Evolutionary conservation across 352 stramenopile species (phyloP).

Genomic region (Lagenidium sp.): DNA sequence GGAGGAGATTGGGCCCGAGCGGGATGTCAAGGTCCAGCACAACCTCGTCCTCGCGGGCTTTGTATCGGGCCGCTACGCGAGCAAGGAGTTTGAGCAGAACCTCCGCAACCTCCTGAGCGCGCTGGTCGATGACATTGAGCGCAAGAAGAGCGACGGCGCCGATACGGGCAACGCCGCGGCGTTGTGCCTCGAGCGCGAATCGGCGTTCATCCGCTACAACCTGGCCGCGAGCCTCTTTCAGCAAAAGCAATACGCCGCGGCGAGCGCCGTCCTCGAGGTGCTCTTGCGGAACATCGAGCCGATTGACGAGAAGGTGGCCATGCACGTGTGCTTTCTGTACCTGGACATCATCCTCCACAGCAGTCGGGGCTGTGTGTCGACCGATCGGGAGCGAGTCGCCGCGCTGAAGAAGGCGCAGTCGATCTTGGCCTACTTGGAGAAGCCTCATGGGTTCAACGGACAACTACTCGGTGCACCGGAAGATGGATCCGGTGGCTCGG

Average conservation of each 20-base stretch:
- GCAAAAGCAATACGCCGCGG: conserved; percentile 86
- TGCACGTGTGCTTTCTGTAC: conserved; percentile 92
- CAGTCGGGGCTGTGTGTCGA: conserved; percentile 72
- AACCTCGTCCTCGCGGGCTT: conserved; percentile 74
- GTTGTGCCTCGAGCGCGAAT: conserved; percentile 76
- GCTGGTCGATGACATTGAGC: conserved; percentile 22
- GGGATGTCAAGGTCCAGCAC: conserved; percentile 80
- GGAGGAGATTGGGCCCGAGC: conserved; percentile 64
- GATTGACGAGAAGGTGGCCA: conserved; percentile 87
- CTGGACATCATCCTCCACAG: conserved; percentile 89
- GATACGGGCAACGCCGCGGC: conserved; percentile 4
- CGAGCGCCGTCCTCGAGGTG: conserved; percentile 73
- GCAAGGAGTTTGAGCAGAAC: conserved; percentile 65
- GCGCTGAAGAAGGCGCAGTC: conserved; percentile 81
- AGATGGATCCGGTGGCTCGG: neutral
- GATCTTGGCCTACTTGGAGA: conserved; percentile 86
- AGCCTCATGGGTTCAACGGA: conserved; percentile 85
- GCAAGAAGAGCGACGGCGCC: conserved; percentile 31
- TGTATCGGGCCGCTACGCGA: conserved; percentile 40
- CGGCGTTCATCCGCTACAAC: conserved; percentile 88
- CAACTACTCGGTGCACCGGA: conserved; percentile 37
- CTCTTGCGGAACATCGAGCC: conserved; percentile 87
- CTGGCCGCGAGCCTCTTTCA: conserved; percentile 80
- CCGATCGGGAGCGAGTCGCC: conserved; percentile 52
- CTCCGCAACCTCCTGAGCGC: conserved; percentile 50